Conservation (phyloP, 768 basidiomycete genomes). For the Mycena capillaripes region DNA sequence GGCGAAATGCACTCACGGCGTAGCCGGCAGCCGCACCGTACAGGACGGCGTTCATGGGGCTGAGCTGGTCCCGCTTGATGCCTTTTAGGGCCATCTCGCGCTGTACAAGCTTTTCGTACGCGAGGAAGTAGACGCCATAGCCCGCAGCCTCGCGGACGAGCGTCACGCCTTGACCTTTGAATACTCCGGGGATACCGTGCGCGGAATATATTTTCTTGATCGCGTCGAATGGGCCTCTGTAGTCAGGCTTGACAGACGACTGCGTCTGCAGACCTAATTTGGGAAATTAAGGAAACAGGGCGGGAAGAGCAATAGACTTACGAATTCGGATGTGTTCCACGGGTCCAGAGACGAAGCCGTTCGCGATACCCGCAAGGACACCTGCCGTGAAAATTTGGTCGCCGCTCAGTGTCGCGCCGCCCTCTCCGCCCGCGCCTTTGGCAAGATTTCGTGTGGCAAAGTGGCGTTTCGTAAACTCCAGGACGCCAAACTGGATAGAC, state of each 20-base stretch:
- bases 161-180: slow-evolving; percentile 94
- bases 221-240: slow-evolving; percentile 90
- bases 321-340: slow-evolving; percentile 98
- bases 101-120: slow-evolving; percentile 94
- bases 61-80: slow-evolving; percentile 83
- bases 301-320: slow-evolving; percentile 54
- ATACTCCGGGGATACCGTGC: slow-evolving; percentile 87
- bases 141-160: slow-evolving; percentile 86
- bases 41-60: slow-evolving; percentile 80
- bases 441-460: slow-evolving; percentile 76
- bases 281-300: slow-evolving; percentile 15
- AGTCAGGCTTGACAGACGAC: slow-evolving; percentile 79
- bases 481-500: slow-evolving; percentile 94
- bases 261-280: slow-evolving; percentile 90
- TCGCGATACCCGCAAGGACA: slow-evolving; percentile 88
- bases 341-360: slow-evolving; percentile 94
- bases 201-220: slow-evolving; percentile 84
- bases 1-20: slow-evolving; percentile 66
- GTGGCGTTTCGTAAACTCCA: slow-evolving; percentile 88
- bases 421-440: slow-evolving; percentile 72
- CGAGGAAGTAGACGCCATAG: slow-evolving; percentile 91
- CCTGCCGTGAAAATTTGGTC: slow-evolving; percentile 84
- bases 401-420: slow-evolving; percentile 70
- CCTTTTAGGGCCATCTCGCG: slow-evolving; percentile 83
- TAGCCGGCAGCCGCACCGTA: slow-evolving; percentile 96